phyloP scores from a whole-genome alignment of 768 basidiomycete genomes.

The Leccinum boreale region DNA sequence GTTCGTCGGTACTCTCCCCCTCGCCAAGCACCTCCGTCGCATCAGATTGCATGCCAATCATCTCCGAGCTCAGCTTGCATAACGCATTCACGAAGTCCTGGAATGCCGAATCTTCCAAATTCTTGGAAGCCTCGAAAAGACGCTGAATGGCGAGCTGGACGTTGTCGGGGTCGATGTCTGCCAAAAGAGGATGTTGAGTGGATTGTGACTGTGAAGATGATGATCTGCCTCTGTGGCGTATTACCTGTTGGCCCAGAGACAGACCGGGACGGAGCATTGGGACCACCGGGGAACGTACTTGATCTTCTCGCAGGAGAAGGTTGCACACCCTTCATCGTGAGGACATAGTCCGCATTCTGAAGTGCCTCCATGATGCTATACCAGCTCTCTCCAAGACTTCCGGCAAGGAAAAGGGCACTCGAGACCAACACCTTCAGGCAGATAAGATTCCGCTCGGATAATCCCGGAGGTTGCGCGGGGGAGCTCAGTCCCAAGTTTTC shows the following conservation, averaged over 20 bases:
- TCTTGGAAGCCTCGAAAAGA: slow-evolving; percentile 83
- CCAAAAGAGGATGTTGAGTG: slow-evolving; percentile 56
- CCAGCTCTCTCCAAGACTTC: slow-evolving; percentile 88
- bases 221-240: slow-evolving; percentile 15
- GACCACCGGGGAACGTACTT: slow-evolving; percentile 32
- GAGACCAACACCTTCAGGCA: slow-evolving; percentile 83
- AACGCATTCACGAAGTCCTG: slow-evolving; percentile 71
- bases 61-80: slow-evolving; percentile 84
- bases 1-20: slow-evolving; percentile 32
- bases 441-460: slow-evolving; percentile 88
- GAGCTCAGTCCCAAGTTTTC: slow-evolving; percentile 65
- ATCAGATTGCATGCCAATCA: slow-evolving; percentile 84
- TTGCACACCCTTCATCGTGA: slow-evolving; percentile 56
- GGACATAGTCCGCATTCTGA: slow-evolving; percentile 93
- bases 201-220: slow-evolving; percentile 19
- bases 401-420: slow-evolving; percentile 77
- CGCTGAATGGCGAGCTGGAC: slow-evolving; percentile 73
- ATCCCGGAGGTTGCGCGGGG: slow-evolving; percentile 57
- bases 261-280: slow-evolving; percentile 36
- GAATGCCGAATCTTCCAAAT: slow-evolving; percentile 81
- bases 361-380: slow-evolving; percentile 85
- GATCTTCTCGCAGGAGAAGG: slow-evolving; percentile 31
- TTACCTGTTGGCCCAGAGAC: slow-evolving; percentile 30
- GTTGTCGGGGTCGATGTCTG: slow-evolving; percentile 73
- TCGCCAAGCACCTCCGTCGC: slow-evolving; percentile 23